Evolutionary conservation across 2,329 filamentous ascomycete genomes (phyloP), one percentile per base, ranked within the genome.

Genomic region (Colletotrichum lindemuthianum): DNA sequence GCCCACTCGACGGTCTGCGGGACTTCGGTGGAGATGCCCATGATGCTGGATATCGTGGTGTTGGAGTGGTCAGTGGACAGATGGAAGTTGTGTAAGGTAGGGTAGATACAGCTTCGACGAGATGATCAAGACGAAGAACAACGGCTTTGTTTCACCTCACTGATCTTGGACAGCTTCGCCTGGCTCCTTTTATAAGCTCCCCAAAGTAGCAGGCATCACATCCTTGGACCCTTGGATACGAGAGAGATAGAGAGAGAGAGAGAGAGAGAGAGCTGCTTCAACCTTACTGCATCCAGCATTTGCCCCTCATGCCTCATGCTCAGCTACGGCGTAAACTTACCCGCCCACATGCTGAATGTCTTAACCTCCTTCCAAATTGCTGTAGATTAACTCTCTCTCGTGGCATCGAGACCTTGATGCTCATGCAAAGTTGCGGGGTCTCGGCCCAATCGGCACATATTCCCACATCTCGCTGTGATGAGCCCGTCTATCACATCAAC

Each of bases 1-100:
- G 80, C 79, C 82, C 82, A 84, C 60, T 81, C 75, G 61, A 83
- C 78, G 45, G 78, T 82, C 72, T 80, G 72, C 6, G 78, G 79
- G 53, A 65, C 51, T 65, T 65, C 51, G 13, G 63, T 65, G 52
- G 63, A 65, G 63, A 63, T 8, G 34, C 58, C 63, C 63, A 65
- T 65, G 40, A 43, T 65, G 58, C 16, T 57, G 2, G 15, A 24
- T 24, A 24, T 24, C 24, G 34, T 12, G 37, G 40, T 36, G 40
- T 49, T 24, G 36, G 43, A 12, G 57, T 6, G 6, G 13, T 16
- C n/a, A 10, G 6, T 33, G n/a, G 32, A 7, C 24, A 24, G 10
- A 13, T 47, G 3, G 11, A 43, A 43, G 34, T 49, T 44, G 32
- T 6, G 7, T 32, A 8, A 8, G 41, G 7, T 24, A 10, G 13